phyloP scores from a whole-genome alignment of 306 rosid genomes.

The Mimosa pudica region DNA sequence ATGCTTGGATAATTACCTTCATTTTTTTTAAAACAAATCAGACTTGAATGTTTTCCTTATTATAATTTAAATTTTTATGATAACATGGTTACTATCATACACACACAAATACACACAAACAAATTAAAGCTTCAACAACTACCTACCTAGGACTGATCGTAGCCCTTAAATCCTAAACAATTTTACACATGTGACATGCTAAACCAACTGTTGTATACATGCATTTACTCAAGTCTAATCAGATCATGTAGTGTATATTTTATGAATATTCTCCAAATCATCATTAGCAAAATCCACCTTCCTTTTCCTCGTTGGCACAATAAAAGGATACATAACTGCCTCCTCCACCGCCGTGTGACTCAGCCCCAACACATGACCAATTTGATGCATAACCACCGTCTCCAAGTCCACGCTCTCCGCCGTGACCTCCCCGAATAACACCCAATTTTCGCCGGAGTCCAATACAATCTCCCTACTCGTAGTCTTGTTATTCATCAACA shows the following conservation, averaged over 20 bases:
- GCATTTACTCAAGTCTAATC: no score
- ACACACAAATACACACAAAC: no score
- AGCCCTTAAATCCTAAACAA: no score
- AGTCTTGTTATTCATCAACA: background rate
- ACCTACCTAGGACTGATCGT: no score
- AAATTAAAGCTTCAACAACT: no score
- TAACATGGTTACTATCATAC: no score
- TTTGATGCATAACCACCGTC: conserved; percentile 27
- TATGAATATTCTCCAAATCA: conserved; percentile 12
- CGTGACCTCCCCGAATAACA: background rate
- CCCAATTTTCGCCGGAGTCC: background rate
- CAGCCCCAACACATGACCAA: conserved; percentile 39
- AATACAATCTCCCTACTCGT: background rate
- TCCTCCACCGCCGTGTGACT: conserved; percentile 25
- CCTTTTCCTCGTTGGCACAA: background rate
- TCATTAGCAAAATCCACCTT: conserved; percentile 18
- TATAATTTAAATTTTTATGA: no score
- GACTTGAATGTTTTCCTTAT: no score
- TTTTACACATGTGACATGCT: no score
- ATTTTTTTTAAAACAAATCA: no score
- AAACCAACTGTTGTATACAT: no score
- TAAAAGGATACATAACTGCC: conserved; percentile 35
- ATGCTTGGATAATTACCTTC: no score
- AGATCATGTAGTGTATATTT: background rate
- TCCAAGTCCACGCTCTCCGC: conserved; percentile 12